These are phyloP conservation scores for Begonia loranthoides DNA, from an alignment of 306 rosid genomes.

Conservation along the genomic window DNA sequence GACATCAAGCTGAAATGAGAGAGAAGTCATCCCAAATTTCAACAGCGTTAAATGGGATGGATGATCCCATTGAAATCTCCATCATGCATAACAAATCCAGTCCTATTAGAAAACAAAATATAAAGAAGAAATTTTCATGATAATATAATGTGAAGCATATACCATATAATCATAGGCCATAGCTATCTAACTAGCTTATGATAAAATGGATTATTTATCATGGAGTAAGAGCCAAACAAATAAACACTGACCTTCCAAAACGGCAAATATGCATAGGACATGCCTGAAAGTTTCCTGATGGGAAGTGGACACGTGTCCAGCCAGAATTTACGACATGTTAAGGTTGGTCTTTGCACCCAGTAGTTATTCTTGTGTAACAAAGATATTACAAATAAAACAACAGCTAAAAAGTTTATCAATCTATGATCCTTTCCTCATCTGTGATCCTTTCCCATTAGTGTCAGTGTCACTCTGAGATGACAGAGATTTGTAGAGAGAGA, in stretches of 20 bases:
- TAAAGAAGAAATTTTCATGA: no score
- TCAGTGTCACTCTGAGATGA: neutral
- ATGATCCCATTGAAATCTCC: no score
- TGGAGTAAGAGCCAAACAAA: neutral
- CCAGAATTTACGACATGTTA: slow-evolving; percentile 4
- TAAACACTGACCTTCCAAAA: neutral
- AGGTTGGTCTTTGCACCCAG: slow-evolving; percentile 19
- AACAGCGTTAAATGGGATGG: no score
- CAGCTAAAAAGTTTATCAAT: neutral
- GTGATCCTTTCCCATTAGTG: neutral
- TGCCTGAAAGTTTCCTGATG: neutral
- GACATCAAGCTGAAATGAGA: no score
- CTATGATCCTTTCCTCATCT: neutral
- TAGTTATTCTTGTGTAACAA: slow-evolving; percentile 14
- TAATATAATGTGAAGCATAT: no score
- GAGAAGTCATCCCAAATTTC: no score
- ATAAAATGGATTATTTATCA: neutral
- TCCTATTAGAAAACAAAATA: no score
- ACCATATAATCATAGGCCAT: no score
- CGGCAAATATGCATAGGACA: neutral
- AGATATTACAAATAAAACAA: slow-evolving; percentile 6
- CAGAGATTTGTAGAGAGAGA: no score
- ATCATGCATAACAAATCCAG: no score
- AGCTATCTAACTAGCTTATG: no score
- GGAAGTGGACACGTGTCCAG: slow-evolving; percentile 15